Evolutionary conservation across 2,329 filamentous ascomycete genomes (phyloP).

Genomic region (Pseudogymnoascus sp.): DNA sequence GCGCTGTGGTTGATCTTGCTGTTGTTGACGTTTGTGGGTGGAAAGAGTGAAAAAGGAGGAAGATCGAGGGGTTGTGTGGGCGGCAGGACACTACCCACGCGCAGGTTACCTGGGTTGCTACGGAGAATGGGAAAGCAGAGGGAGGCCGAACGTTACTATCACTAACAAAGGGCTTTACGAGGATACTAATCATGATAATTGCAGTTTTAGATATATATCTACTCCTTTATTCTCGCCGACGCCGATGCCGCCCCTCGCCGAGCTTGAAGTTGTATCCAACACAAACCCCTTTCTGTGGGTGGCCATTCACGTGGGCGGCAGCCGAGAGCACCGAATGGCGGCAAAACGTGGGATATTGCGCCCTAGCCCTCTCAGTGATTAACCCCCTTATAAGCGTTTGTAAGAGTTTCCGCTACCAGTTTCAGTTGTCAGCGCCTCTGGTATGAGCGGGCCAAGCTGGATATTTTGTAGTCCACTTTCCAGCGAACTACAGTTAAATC

Average conservation of each 20-base stretch:
- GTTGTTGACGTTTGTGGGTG: not conserved
- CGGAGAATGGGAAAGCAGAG: not conserved
- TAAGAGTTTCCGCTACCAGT: not conserved
- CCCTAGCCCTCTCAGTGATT: not conserved
- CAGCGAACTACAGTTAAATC: not conserved
- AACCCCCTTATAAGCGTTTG: not conserved
- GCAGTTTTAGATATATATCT: not conserved
- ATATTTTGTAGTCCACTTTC: not conserved
- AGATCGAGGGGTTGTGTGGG: not conserved
- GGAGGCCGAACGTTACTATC: not conserved
- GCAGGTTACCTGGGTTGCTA: not conserved
- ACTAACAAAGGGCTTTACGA: not conserved
- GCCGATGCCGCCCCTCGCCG: not conserved
- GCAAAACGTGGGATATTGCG: not conserved
- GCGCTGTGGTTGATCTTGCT: not conserved
- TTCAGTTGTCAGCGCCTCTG: not conserved
- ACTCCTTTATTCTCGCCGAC: not conserved
- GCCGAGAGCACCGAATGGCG: not conserved
- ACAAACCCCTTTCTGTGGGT: not conserved
- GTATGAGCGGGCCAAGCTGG: not conserved
- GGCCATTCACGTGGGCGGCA: not conserved
- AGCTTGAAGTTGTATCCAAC: constrained; percentile 2
- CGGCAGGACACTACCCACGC: not conserved
- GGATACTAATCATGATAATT: not conserved
- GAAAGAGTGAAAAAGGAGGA: not conserved